Conservation (phyloP, 2,329 filamentous ascomycete genomes). For the Colletotrichum tofieldiae region DNA sequence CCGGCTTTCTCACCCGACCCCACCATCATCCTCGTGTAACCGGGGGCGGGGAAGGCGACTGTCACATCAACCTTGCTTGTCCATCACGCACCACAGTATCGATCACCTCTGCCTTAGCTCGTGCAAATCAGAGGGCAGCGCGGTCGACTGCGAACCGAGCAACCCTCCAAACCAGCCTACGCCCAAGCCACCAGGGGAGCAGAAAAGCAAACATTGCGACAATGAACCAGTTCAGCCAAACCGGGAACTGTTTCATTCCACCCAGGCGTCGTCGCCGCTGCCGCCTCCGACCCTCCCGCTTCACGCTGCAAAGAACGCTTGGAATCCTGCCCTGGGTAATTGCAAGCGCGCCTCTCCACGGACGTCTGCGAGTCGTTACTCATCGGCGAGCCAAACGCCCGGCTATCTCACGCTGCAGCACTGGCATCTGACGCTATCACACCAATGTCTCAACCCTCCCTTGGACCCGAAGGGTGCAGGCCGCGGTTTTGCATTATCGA, state of each 20-base stretch:
- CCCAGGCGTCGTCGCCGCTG: conserved; percentile 8
- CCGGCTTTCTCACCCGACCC: conserved; percentile 20
- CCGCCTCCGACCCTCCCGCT: conserved; percentile 13
- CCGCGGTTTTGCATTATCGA: conserved; percentile 14
- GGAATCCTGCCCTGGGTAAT: conserved; percentile 10
- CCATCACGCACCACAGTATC: conserved; percentile 7
- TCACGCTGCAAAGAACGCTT: conserved; percentile 20
- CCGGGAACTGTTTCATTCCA: conserved; percentile 39
- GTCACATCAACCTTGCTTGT: neutral
- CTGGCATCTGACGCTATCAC: conserved; percentile 39
- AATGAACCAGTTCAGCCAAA: conserved; percentile 22
- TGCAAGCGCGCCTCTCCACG: conserved; percentile 13
- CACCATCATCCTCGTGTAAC: conserved; percentile 17
- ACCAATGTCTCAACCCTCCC: conserved; percentile 37
- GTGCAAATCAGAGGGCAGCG: conserved; percentile 15
- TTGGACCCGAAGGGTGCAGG: conserved; percentile 29
- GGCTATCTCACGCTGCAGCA: conserved; percentile 15
- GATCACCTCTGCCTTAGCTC: conserved; percentile 28
- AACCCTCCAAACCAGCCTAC: conserved; percentile 4
- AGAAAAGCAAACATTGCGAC: conserved; percentile 36
- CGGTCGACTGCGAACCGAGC: conserved; percentile 14
- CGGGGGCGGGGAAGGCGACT: conserved; percentile 6
- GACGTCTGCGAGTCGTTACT: conserved; percentile 12
- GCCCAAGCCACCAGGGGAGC: conserved; percentile 25
- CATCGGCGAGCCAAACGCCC: conserved; percentile 25